Percentiles rank a stretch among this genome's conserved stretches.
Evolutionary conservation across 805 yeast genomes (phyloP).

Genomic region (Metschnikowia henanensis): DNA sequence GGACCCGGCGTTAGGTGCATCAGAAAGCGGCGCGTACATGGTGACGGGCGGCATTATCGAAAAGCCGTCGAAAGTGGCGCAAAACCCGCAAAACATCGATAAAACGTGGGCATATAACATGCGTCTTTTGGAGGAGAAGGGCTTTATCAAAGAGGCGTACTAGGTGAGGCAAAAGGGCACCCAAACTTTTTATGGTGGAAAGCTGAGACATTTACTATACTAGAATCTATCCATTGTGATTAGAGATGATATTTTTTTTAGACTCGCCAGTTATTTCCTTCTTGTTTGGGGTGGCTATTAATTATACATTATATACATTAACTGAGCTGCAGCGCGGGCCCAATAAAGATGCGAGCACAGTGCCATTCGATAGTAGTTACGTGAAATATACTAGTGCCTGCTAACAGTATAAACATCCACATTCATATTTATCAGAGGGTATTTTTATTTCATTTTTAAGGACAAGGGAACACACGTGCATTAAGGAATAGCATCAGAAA

Average conservation of each 20-base stretch:
- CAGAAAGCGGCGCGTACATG: conserved; percentile 31
- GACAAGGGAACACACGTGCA: no score
- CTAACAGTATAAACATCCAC: no score
- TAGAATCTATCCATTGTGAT: background rate
- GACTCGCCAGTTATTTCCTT: no score
- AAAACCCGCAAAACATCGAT: conserved; percentile 21
- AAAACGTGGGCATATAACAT: conserved; percentile 32
- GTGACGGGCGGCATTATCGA: conserved; percentile 32
- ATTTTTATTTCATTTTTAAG: no score
- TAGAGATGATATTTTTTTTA: background rate
- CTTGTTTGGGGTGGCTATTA: no score
- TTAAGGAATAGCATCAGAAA: no score
- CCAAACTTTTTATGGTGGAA: no score
- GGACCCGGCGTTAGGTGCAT: conserved; percentile 24
- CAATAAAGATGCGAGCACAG: background rate
- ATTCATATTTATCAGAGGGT: no score
- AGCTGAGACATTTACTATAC: no score
- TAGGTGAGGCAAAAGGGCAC: background rate
- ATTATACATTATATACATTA: background rate
- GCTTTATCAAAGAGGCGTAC: conserved; percentile 11
- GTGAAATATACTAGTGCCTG: no score
- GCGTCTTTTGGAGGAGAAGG: conserved; percentile 21
- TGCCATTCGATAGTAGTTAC: no score
- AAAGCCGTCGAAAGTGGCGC: conserved; percentile 25
- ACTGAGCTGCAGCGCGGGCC: background rate